phyloP scores from a whole-genome alignment of 139 green algal species.

The Eudorina sp. region DNA sequence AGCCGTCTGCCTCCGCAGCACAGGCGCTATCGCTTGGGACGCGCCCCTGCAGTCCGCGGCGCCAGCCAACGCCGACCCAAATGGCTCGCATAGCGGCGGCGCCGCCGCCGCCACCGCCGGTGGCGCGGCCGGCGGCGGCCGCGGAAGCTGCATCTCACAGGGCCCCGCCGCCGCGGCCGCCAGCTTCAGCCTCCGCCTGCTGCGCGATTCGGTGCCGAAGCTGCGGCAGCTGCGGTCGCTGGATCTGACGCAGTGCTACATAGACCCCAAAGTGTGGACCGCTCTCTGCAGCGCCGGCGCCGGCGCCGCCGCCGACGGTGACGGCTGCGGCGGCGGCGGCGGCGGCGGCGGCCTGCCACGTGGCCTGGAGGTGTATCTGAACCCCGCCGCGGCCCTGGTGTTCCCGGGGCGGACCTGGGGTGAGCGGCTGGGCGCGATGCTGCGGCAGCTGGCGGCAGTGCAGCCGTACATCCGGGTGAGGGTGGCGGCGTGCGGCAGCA shows the following conservation, averaged over 20 bases:
- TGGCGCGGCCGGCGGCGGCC: too few relatives aligned
- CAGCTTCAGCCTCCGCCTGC: constrained; percentile 8
- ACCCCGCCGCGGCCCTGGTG: not conserved
- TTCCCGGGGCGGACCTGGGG: not conserved
- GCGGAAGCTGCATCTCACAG: not conserved
- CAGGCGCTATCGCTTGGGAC: not conserved
- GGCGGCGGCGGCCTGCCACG: not conserved
- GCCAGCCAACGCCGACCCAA: too few relatives aligned
- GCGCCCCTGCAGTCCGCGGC: not conserved
- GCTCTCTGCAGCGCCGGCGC: not conserved
- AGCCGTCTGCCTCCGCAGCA: not conserved
- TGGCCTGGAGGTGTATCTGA: not conserved
- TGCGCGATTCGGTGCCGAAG: not conserved
- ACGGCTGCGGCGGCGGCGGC: not conserved
- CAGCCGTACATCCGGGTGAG: not conserved
- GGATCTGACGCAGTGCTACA: not conserved
- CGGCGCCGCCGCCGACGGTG: not conserved
- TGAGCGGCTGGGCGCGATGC: not conserved
- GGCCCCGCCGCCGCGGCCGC: not conserved
- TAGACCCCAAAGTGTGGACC: not conserved
- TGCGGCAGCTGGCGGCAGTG: not conserved
- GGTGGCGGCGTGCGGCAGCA: not conserved
- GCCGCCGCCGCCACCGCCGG: not conserved
- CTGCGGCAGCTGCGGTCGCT: not conserved
- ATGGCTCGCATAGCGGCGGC: too few relatives aligned